phyloP scores from a whole-genome alignment of 208 protist genomes.

The Acanthamoeba castellanii region DNA sequence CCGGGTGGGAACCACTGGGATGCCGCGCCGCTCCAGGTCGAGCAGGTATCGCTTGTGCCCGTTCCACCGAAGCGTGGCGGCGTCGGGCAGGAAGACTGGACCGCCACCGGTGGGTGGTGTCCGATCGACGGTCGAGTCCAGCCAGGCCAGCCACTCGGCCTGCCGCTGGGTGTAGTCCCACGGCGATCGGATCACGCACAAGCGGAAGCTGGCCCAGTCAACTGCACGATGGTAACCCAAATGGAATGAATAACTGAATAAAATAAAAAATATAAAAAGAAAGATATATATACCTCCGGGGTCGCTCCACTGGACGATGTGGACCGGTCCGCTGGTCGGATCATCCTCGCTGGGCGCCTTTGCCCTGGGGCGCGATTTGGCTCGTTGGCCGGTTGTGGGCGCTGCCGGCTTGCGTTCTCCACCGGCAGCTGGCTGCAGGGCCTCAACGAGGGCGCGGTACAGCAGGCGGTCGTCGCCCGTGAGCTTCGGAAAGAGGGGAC shows the following conservation, averaged over 20 bases:
- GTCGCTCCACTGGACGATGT: constrained; percentile 53
- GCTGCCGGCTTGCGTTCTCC: neutral
- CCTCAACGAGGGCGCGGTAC: neutral
- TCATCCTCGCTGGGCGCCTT: neutral
- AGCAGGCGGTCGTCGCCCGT: constrained; percentile 25
- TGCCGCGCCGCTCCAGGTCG: constrained; percentile 9
- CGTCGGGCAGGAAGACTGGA: neutral
- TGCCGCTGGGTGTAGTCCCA: constrained; percentile 52
- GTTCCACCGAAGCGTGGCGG: constrained; percentile 36
- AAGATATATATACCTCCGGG: neutral
- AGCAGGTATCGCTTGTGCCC: constrained; percentile 53
- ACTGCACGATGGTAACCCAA: neutral
- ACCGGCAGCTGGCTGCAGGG: neutral
- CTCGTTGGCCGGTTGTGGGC: neutral
- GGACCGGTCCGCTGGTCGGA: neutral
- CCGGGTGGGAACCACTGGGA: constrained; percentile 24
- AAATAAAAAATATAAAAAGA: neutral
- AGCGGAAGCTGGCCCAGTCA: neutral
- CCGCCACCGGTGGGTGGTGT: neutral
- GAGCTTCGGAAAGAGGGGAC: constrained; percentile 16
- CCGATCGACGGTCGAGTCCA: neutral
- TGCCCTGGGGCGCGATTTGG: neutral
- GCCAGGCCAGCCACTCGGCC: constrained; percentile 23
- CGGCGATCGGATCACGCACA: constrained; percentile 50
- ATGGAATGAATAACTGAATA: neutral